Conservation (phyloP, 331 rosid species). For the Telfairia occidentalis region DNA sequence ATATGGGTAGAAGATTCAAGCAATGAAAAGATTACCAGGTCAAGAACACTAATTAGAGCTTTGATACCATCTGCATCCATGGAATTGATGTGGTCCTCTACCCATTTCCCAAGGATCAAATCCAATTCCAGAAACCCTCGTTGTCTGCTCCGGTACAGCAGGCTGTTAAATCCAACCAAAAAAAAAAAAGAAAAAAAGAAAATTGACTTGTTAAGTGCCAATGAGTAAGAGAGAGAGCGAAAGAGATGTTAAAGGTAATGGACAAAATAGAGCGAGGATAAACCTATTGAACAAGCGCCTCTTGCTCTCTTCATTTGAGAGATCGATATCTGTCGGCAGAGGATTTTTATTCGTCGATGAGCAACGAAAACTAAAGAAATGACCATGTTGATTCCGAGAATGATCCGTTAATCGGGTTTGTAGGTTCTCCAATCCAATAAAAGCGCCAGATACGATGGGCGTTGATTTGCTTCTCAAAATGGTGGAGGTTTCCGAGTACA, state of each 20-base stretch:
- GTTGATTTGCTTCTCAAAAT: constrained; percentile 6
- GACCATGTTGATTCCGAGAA: background rate
- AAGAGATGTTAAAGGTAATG: background rate
- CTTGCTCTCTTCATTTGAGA: constrained; percentile 64
- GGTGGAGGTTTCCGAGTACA: constrained; percentile 14
- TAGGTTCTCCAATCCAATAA: background rate
- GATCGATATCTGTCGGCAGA: constrained; percentile 29
- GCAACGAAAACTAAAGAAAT: constrained; percentile 13
- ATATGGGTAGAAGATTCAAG: background rate
- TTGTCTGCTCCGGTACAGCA: constrained; percentile 82
- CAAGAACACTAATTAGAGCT: constrained; percentile 57
- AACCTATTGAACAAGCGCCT: constrained; percentile 68
- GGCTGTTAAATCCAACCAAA: constrained; percentile 13
- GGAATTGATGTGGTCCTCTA: constrained; percentile 54
- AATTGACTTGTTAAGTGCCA: background rate
- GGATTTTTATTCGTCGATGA: constrained; percentile 19
- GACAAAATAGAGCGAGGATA: background rate
- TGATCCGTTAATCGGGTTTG: background rate
- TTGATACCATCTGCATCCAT: constrained; percentile 53
- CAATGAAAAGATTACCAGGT: constrained; percentile 41
- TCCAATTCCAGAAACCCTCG: constrained; percentile 82
- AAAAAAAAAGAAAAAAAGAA: too few relatives aligned
- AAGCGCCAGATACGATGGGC: background rate
- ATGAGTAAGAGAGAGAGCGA: background rate
- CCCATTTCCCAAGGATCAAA: constrained; percentile 93